phyloP scores from a whole-genome alignment of 805 yeast genomes.

The Zygosaccharomyces lentus region DNA sequence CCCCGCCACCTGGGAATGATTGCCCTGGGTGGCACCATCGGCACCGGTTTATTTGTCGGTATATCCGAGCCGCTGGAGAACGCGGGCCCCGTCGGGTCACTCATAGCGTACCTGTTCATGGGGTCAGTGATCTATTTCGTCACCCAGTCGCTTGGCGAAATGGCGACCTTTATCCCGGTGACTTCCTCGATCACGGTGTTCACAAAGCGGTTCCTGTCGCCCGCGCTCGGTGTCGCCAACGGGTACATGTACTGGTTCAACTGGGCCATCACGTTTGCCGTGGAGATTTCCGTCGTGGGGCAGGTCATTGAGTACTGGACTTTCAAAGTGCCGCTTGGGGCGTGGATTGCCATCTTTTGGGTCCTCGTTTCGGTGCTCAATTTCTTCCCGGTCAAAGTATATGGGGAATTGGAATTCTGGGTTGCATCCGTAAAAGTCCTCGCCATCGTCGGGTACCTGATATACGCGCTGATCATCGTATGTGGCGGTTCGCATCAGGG shows the following conservation, averaged over 20 bases:
- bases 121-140: conserved; percentile 57
- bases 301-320: conserved; percentile 54
- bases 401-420: conserved; percentile 59
- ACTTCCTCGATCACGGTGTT: conserved; percentile 59
- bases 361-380: conserved; percentile 42
- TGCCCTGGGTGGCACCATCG: conserved; percentile 71
- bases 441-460: conserved; percentile 51
- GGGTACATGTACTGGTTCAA: conserved; percentile 71
- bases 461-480: conserved; percentile 51
- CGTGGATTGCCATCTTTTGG: conserved; percentile 56
- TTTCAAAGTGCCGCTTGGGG: conserved; percentile 52
- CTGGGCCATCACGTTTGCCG: conserved; percentile 68
- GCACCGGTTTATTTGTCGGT: conserved; percentile 65
- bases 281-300: conserved; percentile 54
- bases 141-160: conserved; percentile 65
- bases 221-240: conserved; percentile 62
- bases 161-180: conserved; percentile 71
- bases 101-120: conserved; percentile 59
- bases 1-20: conserved; percentile 67
- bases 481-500: conserved; percentile 55
- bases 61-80: conserved; percentile 49
- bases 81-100: conserved; percentile 63
- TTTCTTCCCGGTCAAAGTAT: conserved; percentile 50
- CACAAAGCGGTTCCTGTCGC: conserved; percentile 57
- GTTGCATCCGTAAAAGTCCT: conserved; percentile 49